These are phyloP conservation scores for Smittium culicis DNA, from an alignment of 371 early-diverging fungal species.

Conservation along the genomic window DNA sequence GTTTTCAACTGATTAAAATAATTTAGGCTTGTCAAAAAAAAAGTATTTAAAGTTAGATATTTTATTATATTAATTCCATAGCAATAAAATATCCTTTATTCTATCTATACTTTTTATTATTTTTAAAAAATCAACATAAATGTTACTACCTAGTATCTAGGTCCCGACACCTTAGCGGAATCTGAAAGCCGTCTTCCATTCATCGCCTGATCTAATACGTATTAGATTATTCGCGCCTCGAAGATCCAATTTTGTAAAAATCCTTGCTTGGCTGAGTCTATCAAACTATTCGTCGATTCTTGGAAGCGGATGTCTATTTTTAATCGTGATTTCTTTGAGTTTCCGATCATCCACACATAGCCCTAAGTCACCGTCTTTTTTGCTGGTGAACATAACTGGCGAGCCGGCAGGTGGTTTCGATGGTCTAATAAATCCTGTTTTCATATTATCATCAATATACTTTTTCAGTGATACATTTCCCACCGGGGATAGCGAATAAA, in stretches of 20 bases:
- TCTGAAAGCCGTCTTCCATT: slow-evolving; percentile 31
- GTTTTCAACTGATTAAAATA: too few relatives aligned
- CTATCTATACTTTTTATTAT: too few relatives aligned
- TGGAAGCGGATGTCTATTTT: slow-evolving; percentile 10
- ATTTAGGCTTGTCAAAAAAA: too few relatives aligned
- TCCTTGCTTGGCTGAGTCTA: slow-evolving; percentile 12
- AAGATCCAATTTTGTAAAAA: slow-evolving; percentile 36
- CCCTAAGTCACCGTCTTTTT: slow-evolving; percentile 35
- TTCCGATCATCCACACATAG: slow-evolving; percentile 36
- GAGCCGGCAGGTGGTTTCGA: slow-evolving; percentile 31
- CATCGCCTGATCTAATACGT: slow-evolving; percentile 16
- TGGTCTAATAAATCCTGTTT: slow-evolving; percentile 10
- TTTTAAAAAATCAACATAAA: too few relatives aligned
- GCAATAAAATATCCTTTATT: too few relatives aligned
- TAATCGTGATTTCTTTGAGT: slow-evolving; percentile 13
- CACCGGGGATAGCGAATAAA: slow-evolving; percentile 11
- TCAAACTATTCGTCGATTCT: slow-evolving; percentile 27
- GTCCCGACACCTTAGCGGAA: too few relatives aligned
- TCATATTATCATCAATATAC: slow-evolving; percentile 11
- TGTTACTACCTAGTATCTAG: too few relatives aligned
- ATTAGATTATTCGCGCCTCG: slow-evolving; percentile 18
- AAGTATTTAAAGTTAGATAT: too few relatives aligned
- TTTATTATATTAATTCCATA: too few relatives aligned
- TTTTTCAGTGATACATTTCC: slow-evolving; percentile 5
- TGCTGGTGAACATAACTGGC: slow-evolving; percentile 37